phyloP scores from a whole-genome alignment of 2,329 filamentous ascomycete species.

The Didymella pinodella region DNA sequence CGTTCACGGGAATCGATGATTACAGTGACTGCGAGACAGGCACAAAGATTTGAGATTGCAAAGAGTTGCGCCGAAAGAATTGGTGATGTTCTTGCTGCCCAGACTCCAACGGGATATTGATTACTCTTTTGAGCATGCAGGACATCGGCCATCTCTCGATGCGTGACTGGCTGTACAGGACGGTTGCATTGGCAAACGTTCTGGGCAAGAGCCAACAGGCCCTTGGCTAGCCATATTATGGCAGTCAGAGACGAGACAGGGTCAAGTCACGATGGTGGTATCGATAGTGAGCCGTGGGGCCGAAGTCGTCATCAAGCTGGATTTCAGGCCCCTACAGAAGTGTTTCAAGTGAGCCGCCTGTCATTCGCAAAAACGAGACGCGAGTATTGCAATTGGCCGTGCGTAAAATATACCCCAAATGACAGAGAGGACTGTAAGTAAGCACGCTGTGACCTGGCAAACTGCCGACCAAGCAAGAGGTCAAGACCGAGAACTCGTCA shows the following conservation, averaged over 20 bases:
- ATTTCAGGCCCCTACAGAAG: slow-evolving; percentile 20
- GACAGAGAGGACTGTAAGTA: slow-evolving; percentile 28
- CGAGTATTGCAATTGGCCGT: slow-evolving; percentile 31
- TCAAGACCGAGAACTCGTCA: slow-evolving; percentile 36
- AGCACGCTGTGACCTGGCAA: slow-evolving; percentile 45
- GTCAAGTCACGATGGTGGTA: slow-evolving; percentile 18
- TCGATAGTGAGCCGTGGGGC: slow-evolving; percentile 16
- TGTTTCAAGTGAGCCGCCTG: slow-evolving; percentile 30
- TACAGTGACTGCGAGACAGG: slow-evolving; percentile 17
- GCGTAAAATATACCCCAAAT: slow-evolving; percentile 24
- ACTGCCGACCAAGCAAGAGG: slow-evolving; percentile 40
- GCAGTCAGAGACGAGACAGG: slow-evolving; percentile 22
- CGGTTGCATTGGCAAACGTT: slow-evolving; percentile 5
- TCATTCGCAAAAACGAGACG: slow-evolving; percentile 9
- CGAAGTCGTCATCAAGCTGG: slow-evolving; percentile 26
- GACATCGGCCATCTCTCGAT: slow-evolving; percentile 30
- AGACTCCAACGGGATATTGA: slow-evolving; percentile 16
- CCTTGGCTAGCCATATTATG: slow-evolving; percentile 24
- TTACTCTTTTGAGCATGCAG: slow-evolving; percentile 25
- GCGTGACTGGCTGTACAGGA: slow-evolving; percentile 24
- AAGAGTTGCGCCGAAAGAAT: slow-evolving; percentile 6
- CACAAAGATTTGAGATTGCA: slow-evolving; percentile 14
- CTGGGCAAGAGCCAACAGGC: slow-evolving; percentile 1
- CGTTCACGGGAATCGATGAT: slow-evolving; percentile 28
- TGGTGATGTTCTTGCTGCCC: slow-evolving; percentile 10